These are phyloP conservation scores for Saturnispora hagleri DNA, from an alignment of 805 yeast species.

Conservation along the genomic window DNA sequence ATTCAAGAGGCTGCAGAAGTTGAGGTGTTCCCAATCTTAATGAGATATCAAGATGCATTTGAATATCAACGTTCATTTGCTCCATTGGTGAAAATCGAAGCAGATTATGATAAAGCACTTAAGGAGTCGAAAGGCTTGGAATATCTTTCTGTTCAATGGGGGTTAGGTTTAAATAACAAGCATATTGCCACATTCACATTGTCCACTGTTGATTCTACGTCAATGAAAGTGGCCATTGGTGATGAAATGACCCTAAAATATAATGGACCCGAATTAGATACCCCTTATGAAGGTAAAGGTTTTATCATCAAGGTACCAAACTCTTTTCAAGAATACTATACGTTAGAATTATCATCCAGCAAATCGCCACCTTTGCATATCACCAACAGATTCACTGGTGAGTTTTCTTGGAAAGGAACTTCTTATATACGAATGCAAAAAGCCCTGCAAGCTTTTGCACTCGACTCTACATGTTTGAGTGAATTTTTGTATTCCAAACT, in stretches of 20 bases:
- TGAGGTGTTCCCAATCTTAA: conserved; percentile 59
- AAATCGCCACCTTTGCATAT: conserved; percentile 42
- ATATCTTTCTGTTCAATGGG: conserved; percentile 68
- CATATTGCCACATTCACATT: conserved; percentile 63
- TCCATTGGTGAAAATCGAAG: conserved; percentile 74
- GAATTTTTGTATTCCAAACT: conserved; percentile 68
- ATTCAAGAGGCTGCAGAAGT: conserved; percentile 43
- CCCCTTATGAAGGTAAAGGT: conserved; percentile 69
- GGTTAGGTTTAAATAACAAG: conserved; percentile 50
- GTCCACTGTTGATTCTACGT: conserved; percentile 57
- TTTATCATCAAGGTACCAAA: conserved; percentile 64
- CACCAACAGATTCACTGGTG: conserved; percentile 66
- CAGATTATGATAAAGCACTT: conserved; percentile 64
- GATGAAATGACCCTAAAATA: conserved; percentile 70
- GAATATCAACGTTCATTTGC: conserved; percentile 81
- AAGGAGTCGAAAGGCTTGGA: conserved; percentile 74
- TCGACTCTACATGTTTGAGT: conserved; percentile 57
- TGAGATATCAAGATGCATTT: conserved; percentile 73
- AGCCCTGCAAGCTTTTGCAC: conserved; percentile 66
- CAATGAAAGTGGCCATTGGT: conserved; percentile 69
- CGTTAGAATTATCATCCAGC: conserved; percentile 51
- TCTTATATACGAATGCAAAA: conserved; percentile 77
- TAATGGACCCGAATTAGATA: conserved; percentile 39
- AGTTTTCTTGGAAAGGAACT: conserved; percentile 83
- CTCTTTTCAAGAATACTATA: conserved; percentile 55